Percentiles rank a stretch among this genome's conserved stretches.
Conservation (phyloP, 148 eudicot species). For the Chenopodium suecicum region DNA sequence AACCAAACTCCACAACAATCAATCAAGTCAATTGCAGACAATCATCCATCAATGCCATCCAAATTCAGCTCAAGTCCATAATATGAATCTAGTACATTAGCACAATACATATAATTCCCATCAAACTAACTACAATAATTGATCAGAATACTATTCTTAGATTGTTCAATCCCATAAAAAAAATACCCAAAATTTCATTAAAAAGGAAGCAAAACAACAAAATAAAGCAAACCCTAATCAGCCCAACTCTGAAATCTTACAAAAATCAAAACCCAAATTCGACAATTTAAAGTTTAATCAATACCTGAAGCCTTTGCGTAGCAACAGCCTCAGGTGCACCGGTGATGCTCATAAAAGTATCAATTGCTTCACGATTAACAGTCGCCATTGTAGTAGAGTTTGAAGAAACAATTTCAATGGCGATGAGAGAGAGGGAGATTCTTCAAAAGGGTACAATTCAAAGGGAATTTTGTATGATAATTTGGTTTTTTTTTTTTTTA, state of each 20-base stretch:
- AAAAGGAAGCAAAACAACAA: not conserved
- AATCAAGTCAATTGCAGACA: not conserved
- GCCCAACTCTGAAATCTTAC: not conserved
- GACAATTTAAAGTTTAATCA: not conserved
- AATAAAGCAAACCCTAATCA: conserved; percentile 28
- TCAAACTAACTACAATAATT: conserved; percentile 11
- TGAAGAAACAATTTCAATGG: not conserved
- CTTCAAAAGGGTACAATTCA: not conserved
- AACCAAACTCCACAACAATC: not conserved
- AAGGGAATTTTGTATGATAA: too few relatives aligned
- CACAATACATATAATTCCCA: conserved; percentile 6
- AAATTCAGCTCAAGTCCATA: not conserved
- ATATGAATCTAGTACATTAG: not conserved
- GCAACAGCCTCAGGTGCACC: conserved; percentile 66
- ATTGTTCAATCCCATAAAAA: not conserved
- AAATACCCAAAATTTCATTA: conserved; percentile 4
- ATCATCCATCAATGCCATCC: not conserved
- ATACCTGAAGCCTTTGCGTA: conserved; percentile 63
- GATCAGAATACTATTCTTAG: not conserved
- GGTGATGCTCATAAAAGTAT: conserved; percentile 79
- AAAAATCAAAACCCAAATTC: not conserved
- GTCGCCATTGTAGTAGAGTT: conserved; percentile 46
- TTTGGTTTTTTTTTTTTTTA: too few relatives aligned
- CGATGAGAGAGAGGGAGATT: not conserved
- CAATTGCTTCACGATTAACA: conserved; percentile 67